Conservation (phyloP, 1,284 basidiomycete species). For the Trametes pubescens region DNA sequence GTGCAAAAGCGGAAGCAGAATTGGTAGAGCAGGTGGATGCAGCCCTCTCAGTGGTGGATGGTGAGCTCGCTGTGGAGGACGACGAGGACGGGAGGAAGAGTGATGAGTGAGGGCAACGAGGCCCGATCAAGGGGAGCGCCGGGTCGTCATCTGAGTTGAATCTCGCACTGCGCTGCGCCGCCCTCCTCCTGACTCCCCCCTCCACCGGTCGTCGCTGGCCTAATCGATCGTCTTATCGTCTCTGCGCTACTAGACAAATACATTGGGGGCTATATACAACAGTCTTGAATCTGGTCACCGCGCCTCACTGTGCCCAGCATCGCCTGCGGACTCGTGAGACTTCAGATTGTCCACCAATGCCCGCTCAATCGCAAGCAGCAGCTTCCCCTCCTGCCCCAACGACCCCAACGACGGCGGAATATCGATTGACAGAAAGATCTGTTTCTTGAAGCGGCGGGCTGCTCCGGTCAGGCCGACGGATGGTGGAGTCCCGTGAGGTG, state of each 20-base stretch:
- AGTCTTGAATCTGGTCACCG: background rate
- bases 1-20: too few relatives aligned
- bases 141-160: too few relatives aligned
- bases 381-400: conserved; percentile 53
- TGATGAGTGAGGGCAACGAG: conserved; percentile 37
- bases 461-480: conserved; percentile 25
- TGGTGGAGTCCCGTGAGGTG: conserved; percentile 15
- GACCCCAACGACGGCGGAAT: conserved; percentile 54
- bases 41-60: conserved; percentile 27
- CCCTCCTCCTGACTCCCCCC: background rate
- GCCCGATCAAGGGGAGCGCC: conserved; percentile 42
- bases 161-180: too few relatives aligned
- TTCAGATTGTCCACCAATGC: conserved; percentile 59
- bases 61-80: conserved; percentile 33
- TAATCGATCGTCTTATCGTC: conserved; percentile 32
- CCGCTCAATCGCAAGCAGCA: conserved; percentile 65
- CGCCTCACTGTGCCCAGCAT: background rate
- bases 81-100: conserved; percentile 35
- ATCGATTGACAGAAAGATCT: conserved; percentile 78
- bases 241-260: background rate
- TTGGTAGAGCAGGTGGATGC: too few relatives aligned
- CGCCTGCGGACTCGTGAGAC: conserved; percentile 45
- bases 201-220: background rate
- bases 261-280: background rate
- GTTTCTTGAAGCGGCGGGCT: conserved; percentile 71